Evolutionary conservation across 2,329 filamentous ascomycete species (phyloP), one percentile per base, ranked within the genome.

Genomic region (Paecilomyces sp.): DNA sequence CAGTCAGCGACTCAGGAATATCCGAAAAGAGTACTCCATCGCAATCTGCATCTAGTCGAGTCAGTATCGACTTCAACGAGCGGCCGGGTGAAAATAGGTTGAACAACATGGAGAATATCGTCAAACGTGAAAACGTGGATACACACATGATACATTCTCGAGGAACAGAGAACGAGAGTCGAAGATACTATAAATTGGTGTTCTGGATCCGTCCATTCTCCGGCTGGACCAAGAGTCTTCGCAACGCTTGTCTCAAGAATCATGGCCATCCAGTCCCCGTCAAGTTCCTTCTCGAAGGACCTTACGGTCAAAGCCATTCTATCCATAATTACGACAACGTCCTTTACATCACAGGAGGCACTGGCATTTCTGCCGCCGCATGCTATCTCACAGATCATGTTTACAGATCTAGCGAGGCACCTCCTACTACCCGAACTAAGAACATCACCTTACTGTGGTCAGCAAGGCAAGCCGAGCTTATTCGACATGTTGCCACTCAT

Each of bases 131-230:
- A 34, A 28, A 31, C 9, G 58, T 59, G 51, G 58, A 60, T 30
- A 59, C 57, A 53, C 47, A 9, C 11, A n/a, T 5, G 54, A 7
- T 33, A 25, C 25, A 11, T 36, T 12, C 33, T 8, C 2, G 8
- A 11, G 8, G 33, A 3, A 8, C 3, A 36, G 33, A 36, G 13
- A 3, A 11, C 13, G 33, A 36, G 33, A 15, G 33, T 12, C 33
- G 13, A 55, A 34, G 15, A 25, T 9, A 55, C 4, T 69, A 75
- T 33, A 70, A 71, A 31, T 68, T 80, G 52, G 71, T 74, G 5
- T 79, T 80, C 64, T 73, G 76, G 54, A 72, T 81, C 57, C 74
- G 78, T 1, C 79, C 80, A 1, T 79, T 78, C 63, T 67, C 75
- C 56, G 78, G 79, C 59, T 78, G 78, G 68, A 80, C 78, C 7